These are phyloP conservation scores for Kodamaea ohmeri DNA, from an alignment of 1,139 yeast genomes.

Conservation along the genomic window DNA sequence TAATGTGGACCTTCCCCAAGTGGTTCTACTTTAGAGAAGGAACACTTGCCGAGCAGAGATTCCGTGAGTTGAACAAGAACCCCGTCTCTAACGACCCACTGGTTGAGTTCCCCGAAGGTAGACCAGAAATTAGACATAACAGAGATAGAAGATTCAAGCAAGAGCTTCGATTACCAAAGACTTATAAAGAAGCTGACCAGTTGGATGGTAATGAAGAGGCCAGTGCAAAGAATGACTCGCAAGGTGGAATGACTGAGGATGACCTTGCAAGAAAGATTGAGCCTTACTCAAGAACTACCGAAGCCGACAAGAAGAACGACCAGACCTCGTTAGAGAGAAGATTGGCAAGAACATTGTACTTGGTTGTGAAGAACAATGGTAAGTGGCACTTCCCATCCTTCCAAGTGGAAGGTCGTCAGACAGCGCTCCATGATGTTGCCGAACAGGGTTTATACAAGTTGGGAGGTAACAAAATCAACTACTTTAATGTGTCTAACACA, in stretches of 20 bases:
- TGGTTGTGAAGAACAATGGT: conserved; percentile 45
- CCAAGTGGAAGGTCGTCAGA: conserved; percentile 21
- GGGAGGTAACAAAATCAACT: conserved; percentile 77
- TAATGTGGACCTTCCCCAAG: conserved; percentile 97
- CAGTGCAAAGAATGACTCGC: conserved; percentile 30
- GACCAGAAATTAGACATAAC: conserved; percentile 81
- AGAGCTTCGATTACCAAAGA: conserved; percentile 65
- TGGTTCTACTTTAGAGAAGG: conserved; percentile 92
- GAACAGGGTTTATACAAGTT: conserved; percentile 66
- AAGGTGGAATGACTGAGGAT: conserved; percentile 31
- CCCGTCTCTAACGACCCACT: conserved; percentile 73
- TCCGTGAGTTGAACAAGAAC: conserved; percentile 68
- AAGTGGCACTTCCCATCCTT: conserved; percentile 84
- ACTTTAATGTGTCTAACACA: conserved; percentile 85
- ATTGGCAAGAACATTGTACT: conserved; percentile 75
- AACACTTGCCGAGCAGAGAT: conserved; percentile 82
- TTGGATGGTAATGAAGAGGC: conserved; percentile 13
- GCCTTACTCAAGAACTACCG: conserved; percentile 70
- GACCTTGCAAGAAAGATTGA: conserved; percentile 67
- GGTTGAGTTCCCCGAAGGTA: conserved; percentile 76
- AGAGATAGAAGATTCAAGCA: conserved; percentile 88
- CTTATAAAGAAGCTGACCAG: conserved; percentile 41
- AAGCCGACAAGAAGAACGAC: conserved; percentile 69
- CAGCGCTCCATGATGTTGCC: conserved; percentile 69
- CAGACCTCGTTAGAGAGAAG: conserved; percentile 70